Base-by-base conservation (phyloP, 2,329 filamentous ascomycete genomes). In the Phialocephala subalpina region DNA sequence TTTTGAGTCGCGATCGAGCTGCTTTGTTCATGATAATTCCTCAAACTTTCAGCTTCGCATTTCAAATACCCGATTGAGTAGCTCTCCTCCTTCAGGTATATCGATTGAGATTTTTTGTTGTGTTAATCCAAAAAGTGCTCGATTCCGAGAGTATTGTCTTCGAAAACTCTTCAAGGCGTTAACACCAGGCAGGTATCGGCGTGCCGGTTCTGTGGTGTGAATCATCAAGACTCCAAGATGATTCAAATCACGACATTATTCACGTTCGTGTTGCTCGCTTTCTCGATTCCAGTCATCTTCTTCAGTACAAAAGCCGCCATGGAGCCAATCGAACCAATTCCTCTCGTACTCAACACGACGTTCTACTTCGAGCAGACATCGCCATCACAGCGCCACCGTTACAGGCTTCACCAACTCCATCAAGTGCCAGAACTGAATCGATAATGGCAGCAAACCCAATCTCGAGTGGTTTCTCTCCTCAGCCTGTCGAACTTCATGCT, bases 281-380 rank as follows among this genome's bases (percentile, higher is more conserved):
- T 55, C 12, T 61, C 59, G 6, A 33, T 53, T 22, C n/a, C 36
- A n/a, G 33, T 60, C 45, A 53, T 60, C 36, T 53, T 60, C 22
- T 40, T 27, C 45, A 40, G 58, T 27, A 60, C 58, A 6, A 53
- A 29, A 53, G 58, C 58, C 20, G 58, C 29, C 1, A n/a, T 60
- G 45, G 33, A 60, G 1, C n/a, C 29, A 18, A 47, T 53, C 25
- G 49, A 18, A 11, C 22, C 49, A 18, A 22, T 11, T 29, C 25
- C 25, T 29, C 6, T 33, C 25, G 16, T 29, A 18, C 8, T 27
- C 25, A 53, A 53, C 18, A 33, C 49, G 4, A 29, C 49, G 8
- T 33, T 53, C 49, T 27, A 22, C 45, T 22, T 22, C 9, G 45
- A 49, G 25, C 20, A 49, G 25, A 25, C 20, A 16, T 49, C 22